Base-by-base conservation (phyloP, 75 land plant genomes). In the Ceratopteris richardii region DNA sequence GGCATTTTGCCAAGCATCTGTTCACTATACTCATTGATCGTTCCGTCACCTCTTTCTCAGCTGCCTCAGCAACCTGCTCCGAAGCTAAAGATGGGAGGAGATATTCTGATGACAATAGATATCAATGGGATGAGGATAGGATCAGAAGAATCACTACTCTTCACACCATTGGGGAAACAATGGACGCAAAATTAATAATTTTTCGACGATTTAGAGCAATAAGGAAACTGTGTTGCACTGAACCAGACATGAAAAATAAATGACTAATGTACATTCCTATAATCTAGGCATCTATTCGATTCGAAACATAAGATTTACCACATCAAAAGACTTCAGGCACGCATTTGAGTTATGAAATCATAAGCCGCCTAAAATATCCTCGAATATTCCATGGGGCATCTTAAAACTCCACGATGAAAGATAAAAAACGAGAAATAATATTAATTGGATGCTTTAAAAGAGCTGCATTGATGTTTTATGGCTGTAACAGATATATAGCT, bases 1-100 rank as follows among this genome's bases (percentile, higher is more conserved):
- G 24, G 51, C 75, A 72, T 44, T 46, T 52, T 29, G 54, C 29
- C 19, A 58, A 28, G 41, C 42, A 72, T 55, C 42, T 72, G 58
- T 61, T 24, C 41, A 66, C 44, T 14, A 72, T 57, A 6, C 23
- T 30, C 57, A 51, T 72, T 25, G 75, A 47, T 13, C 36, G 30
- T 29, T 60, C 57, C 5, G 24, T 66, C 1, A 66, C 70, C 43
- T 14, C 30, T 29, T 31, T 72, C 63, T 54, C 68, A 18, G 62
- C 47, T 28, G 26, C 36, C 33, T 58, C 69, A 11, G 56, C n/a
- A 13, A 58, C 62, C 28, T 20, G 25, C 22, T 31, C 26, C 13
- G 75, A 72, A 39, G 53, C 29, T 24, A 53, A 28, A 11, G 50
- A 39, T 22, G 63, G 29, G 23, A 60, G 64, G 14, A 58, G 44